These are phyloP conservation scores for Rubus parviflorus DNA, from an alignment of 306 rosid species.

Conservation along the genomic window DNA sequence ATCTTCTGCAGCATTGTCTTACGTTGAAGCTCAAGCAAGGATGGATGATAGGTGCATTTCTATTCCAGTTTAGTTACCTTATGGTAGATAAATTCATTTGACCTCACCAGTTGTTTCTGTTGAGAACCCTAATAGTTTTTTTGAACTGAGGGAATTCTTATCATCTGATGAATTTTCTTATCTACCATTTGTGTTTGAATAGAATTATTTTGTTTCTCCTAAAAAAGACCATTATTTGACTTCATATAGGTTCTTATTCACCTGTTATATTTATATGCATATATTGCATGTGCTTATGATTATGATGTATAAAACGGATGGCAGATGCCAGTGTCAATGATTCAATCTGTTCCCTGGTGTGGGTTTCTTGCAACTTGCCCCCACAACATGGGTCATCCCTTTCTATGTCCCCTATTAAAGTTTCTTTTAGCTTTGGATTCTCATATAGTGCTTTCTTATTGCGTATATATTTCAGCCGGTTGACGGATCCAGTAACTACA, in stretches of 20 bases:
- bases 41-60: slow-evolving; percentile 89
- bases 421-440: slow-evolving; percentile 7
- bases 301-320: background rate
- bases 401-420: slow-evolving; percentile 2
- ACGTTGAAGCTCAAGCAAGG: slow-evolving; percentile 97
- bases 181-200: no score
- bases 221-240: background rate
- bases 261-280: background rate
- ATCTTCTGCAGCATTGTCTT: slow-evolving; percentile 88
- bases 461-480: slow-evolving; percentile 58
- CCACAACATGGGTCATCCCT: background rate
- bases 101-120: background rate
- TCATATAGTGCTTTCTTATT: slow-evolving; percentile 15
- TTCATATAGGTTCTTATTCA: background rate
- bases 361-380: background rate
- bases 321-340: background rate
- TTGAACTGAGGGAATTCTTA: background rate
- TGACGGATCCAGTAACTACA: slow-evolving; percentile 89
- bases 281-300: background rate
- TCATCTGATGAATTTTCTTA: background rate
- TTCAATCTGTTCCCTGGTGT: background rate
- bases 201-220: background rate
- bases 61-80: slow-evolving; percentile 28
- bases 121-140: background rate
- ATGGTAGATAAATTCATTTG: background rate